These are phyloP conservation scores for Kuraishia hungarica DNA, from an alignment of 805 yeast species.

Conservation along the genomic window DNA sequence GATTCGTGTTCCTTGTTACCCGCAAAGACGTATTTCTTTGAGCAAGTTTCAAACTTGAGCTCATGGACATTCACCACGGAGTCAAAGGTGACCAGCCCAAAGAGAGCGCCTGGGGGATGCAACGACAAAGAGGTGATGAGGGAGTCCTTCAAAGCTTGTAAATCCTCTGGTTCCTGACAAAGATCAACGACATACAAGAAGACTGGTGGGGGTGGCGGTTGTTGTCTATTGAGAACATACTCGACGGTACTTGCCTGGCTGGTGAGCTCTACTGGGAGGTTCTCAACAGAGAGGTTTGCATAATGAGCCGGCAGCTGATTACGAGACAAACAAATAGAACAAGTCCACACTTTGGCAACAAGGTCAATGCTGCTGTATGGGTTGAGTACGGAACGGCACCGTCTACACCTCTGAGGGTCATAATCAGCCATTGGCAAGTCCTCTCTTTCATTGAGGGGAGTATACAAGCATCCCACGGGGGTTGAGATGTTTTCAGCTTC, in stretches of 20 bases:
- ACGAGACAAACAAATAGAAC: constrained; percentile 74
- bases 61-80: constrained; percentile 90
- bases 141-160: constrained; percentile 76
- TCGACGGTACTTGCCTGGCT: constrained; percentile 71
- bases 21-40: constrained; percentile 74
- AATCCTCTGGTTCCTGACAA: constrained; percentile 83
- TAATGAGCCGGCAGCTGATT: constrained; percentile 80
- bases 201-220: constrained; percentile 69
- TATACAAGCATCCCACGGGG: constrained; percentile 89
- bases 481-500: constrained; percentile 90
- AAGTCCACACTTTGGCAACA: constrained; percentile 70
- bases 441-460: constrained; percentile 81
- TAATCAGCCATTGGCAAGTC: constrained; percentile 72
- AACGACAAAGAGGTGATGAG: constrained; percentile 65
- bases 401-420: constrained; percentile 79
- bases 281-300: constrained; percentile 64
- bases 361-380: constrained; percentile 80
- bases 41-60: constrained; percentile 56
- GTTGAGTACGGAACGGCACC: constrained; percentile 80
- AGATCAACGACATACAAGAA: constrained; percentile 81
- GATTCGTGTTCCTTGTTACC: constrained; percentile 75
- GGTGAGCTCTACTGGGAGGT: constrained; percentile 74
- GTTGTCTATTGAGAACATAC: constrained; percentile 61
- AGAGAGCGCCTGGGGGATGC: constrained; percentile 83
- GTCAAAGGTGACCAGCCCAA: constrained; percentile 84